A percentile compares a stretch with the other conserved stretches of the same genome.
phyloP scores from a whole-genome alignment of 2,329 filamentous ascomycete genomes.

The Metarhizium anisopliae region DNA sequence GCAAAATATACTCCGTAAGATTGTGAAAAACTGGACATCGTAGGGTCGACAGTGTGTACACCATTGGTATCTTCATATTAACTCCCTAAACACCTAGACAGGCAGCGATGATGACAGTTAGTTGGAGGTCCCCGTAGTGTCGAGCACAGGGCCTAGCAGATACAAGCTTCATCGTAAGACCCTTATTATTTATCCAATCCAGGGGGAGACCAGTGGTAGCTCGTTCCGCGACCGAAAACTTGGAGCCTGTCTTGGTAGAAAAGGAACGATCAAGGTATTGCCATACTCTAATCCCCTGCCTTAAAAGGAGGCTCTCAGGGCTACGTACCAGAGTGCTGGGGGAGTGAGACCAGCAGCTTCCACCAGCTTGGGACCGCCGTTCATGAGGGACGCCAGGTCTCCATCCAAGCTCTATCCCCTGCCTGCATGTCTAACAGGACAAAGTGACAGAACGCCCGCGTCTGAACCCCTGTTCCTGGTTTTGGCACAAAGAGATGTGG shows the following conservation, averaged over 20 bases:
- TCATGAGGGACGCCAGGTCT: neutral
- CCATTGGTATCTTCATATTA: too few species aligned
- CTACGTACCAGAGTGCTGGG: neutral
- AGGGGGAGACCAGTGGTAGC: neutral
- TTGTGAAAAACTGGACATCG: too few species aligned
- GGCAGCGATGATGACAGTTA: too few species aligned
- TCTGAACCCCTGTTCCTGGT: neutral
- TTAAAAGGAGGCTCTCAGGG: neutral
- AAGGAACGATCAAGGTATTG: neutral
- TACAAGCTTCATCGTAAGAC: neutral
- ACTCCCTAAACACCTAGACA: too few species aligned
- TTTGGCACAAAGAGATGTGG: slow-evolving; percentile 9
- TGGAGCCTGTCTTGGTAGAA: neutral
- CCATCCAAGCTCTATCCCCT: too few species aligned
- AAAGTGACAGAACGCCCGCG: neutral
- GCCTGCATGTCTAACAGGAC: neutral
- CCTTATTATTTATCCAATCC: neutral
- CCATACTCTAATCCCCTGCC: too few species aligned
- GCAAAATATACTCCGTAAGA: too few species aligned
- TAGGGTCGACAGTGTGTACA: too few species aligned
- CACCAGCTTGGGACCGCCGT: neutral
- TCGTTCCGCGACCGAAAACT: neutral
- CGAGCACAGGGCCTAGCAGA: neutral
- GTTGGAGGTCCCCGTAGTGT: too few species aligned
- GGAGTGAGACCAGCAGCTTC: neutral